phyloP scores from a whole-genome alignment of 2,329 filamentous ascomycete species.

The Calonectria hongkongensis region DNA sequence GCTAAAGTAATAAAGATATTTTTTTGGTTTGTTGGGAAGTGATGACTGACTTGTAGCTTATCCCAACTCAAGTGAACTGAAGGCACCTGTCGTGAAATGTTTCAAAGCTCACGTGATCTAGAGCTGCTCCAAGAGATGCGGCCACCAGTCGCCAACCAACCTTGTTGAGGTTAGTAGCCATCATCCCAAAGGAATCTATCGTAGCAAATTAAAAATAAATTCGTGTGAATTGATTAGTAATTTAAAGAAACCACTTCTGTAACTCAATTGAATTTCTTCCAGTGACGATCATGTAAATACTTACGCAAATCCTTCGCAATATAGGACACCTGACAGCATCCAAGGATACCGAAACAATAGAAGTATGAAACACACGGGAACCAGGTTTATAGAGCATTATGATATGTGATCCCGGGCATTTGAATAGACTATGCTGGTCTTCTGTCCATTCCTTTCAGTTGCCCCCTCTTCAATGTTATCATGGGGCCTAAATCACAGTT shows the following conservation, averaged over 20 bases:
- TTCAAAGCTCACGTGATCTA: conserved; percentile 10
- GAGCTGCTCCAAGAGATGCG: conserved; percentile 1
- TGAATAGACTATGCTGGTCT: neutral
- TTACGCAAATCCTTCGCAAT: neutral
- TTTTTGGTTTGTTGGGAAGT: conserved; percentile 4
- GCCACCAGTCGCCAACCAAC: neutral
- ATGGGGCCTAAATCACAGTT: conserved; percentile 5
- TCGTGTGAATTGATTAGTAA: neutral
- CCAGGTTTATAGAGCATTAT: neutral
- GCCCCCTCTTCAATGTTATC: neutral
- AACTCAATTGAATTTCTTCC: neutral
- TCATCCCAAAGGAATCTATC: neutral
- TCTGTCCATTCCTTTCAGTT: neutral
- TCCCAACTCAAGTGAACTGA: conserved; percentile 4
- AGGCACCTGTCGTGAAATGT: conserved; percentile 21
- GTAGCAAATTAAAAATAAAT: neutral
- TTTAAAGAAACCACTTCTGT: neutral
- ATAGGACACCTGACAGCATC: neutral
- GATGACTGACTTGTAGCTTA: conserved; percentile 11
- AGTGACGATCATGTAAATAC: neutral
- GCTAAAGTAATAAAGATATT: conserved; percentile 18
- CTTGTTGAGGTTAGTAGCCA: neutral
- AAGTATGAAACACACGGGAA: neutral
- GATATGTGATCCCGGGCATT: neutral
- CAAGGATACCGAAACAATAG: neutral